Evolutionary conservation across 78 protist species (phyloP).

Genomic region (Dictyostelium brefeldianum): DNA sequence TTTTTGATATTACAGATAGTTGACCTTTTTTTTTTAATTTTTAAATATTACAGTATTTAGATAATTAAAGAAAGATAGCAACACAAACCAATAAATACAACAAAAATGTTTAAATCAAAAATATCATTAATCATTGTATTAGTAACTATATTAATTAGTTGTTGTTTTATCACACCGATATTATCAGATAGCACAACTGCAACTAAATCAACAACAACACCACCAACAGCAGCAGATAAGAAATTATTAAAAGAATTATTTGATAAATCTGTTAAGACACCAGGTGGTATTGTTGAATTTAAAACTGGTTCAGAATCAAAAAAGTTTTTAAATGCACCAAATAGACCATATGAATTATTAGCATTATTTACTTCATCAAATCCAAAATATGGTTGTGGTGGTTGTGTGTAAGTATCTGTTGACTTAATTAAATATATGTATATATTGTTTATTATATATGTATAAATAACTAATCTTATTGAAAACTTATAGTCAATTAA

Average conservation of each 20-base stretch:
- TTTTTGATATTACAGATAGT: no score
- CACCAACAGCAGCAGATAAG: background rate
- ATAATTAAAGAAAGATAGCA: no score
- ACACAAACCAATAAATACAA: no score
- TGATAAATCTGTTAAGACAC: background rate
- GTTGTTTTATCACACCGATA: background rate
- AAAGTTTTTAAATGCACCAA: background rate
- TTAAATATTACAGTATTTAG: no score
- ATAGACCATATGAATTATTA: constrained; percentile 48
- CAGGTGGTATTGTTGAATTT: constrained; percentile 15
- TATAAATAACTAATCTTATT: background rate
- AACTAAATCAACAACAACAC: background rate
- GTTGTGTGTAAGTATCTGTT: constrained; percentile 48
- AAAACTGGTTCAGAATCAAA: background rate
- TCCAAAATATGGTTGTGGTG: constrained; percentile 47
- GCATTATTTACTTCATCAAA: constrained; percentile 9
- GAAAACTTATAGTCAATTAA: background rate
- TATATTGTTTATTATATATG: background rate
- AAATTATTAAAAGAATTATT: background rate
- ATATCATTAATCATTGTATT: background rate
- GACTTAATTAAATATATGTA: no score
- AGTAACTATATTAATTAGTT: background rate
- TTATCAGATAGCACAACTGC: background rate
- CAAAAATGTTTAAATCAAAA: background rate
- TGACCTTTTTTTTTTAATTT: no score